Evolutionary conservation across 257 asterid species (phyloP).

Genomic region (Echium plantagineum): DNA sequence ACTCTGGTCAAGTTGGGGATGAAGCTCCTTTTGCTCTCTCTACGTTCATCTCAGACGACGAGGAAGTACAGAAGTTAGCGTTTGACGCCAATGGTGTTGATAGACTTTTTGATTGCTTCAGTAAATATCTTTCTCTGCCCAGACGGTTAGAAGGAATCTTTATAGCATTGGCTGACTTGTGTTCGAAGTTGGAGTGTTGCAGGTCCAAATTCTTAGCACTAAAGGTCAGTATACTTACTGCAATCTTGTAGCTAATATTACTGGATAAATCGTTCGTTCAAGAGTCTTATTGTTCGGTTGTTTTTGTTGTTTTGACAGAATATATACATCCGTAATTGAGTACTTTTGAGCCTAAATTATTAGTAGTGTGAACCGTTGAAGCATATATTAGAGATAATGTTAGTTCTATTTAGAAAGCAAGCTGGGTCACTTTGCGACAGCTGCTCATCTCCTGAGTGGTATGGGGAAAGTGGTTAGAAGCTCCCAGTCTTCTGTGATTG

Average conservation of each 20-base stretch:
- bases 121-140: conserved; percentile 37
- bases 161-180: conserved; percentile 62
- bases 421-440: neutral
- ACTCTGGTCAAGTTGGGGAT: conserved; percentile 91
- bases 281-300: neutral
- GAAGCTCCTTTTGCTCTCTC: conserved; percentile 80
- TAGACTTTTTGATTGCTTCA: conserved; percentile 48
- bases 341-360: neutral
- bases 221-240: conserved; percentile 40
- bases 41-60: conserved; percentile 57
- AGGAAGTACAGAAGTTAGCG: conserved; percentile 76
- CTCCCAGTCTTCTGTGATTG: neutral
- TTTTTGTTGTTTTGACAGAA: neutral
- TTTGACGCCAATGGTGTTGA: conserved; percentile 55
- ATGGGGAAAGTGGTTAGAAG: neutral
- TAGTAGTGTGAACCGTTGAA: neutral
- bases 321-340: conserved; percentile 5
- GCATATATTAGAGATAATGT: neutral
- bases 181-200: conserved; percentile 81
- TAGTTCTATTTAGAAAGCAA: neutral
- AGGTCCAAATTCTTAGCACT: conserved; percentile 55
- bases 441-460: too few relatives aligned
- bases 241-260: neutral
- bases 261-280: neutral
- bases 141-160: conserved; percentile 67